phyloP scores from a whole-genome alignment of 805 yeast species.

The Ogataea sp. region DNA sequence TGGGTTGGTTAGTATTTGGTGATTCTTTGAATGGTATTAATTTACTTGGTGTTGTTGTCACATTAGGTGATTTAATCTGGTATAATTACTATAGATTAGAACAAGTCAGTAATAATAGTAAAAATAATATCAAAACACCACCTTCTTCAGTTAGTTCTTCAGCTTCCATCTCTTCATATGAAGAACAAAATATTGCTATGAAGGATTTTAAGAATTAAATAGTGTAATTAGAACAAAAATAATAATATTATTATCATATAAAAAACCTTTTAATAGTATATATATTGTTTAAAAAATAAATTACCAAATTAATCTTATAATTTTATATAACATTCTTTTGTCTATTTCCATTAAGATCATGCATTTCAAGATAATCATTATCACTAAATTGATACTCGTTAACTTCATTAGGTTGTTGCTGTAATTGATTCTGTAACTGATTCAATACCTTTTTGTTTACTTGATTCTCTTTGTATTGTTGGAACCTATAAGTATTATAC shows the following conservation, averaged over 20 bases:
- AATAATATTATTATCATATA: not conserved
- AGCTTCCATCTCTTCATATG: not conserved
- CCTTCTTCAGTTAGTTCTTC: not conserved
- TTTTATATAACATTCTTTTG: too few relatives aligned
- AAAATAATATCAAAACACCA: not conserved
- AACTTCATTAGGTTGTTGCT: too few relatives aligned
- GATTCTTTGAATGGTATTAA: constrained; percentile 63
- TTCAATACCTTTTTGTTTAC: not conserved
- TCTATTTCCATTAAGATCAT: too few relatives aligned
- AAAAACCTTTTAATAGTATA: too few relatives aligned
- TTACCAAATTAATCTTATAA: not conserved
- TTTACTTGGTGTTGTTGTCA: constrained; percentile 58
- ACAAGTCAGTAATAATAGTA: constrained; percentile 6
- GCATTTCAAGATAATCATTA: too few relatives aligned
- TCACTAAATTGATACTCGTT: too few relatives aligned
- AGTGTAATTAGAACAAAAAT: not conserved
- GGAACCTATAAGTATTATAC: constrained; percentile 65
- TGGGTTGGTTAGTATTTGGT: constrained; percentile 59
- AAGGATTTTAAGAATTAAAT: not conserved
- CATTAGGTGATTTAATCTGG: constrained; percentile 67
- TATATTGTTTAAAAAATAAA: not conserved
- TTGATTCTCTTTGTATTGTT: constrained; percentile 13
- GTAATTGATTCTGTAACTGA: too few relatives aligned
- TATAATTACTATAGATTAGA: constrained; percentile 58
- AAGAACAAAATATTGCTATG: not conserved